Evolutionary conservation across 352 stramenopile genomes (phyloP), one percentile per base, ranked within the genome.

Genomic region (Pythium insidiosum): DNA sequence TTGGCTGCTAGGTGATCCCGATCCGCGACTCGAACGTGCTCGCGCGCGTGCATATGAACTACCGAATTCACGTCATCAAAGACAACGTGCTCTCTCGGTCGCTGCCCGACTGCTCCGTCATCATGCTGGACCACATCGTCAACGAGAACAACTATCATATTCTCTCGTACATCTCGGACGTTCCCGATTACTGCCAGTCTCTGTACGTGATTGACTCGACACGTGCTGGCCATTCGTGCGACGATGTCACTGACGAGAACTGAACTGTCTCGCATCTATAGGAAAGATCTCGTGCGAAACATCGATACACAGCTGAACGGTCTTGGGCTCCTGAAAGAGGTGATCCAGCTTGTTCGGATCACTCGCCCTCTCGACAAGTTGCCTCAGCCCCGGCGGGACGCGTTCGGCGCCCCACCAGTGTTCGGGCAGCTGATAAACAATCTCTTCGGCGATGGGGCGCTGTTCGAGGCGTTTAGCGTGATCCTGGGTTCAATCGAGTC

Each of bases 81-180:
- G 80, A 93, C 53, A 90, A 88, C 40, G 70, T 93, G 34, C 37
- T 93, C 15, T 78, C 75, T 29, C 73, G 80, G n/a, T 80, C 74
- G 30, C 45, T 93, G 7, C 75, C 77, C 0, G 80, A 93, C 46
- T 68, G 72, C 38, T 79, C 72, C 20, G 72, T 83, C 26, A 66
- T 89, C 37, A 74, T 89, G 64, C 53, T 93, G 21, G 78, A 89
- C 26, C 75, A 88, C 43, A 77, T 93, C 49, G 47, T 75, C 34
- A 90, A 90, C 53, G 80, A 93, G 42, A 89, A 93, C 63, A 93
- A 88, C 49, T 89, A 72, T 49, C 54, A 81, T 47, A 93, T 93
- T 33, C 53, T 93, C 21, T 73, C 75, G 35, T 93, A 87, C 43
- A 78, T 93, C 47, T 82, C 63, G 11, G 75, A 90, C 44, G 66